Evolutionary conservation across 75 land plant genomes (phyloP), one percentile per base, ranked within the genome.

Genomic region (Pinus albicaulis): DNA sequence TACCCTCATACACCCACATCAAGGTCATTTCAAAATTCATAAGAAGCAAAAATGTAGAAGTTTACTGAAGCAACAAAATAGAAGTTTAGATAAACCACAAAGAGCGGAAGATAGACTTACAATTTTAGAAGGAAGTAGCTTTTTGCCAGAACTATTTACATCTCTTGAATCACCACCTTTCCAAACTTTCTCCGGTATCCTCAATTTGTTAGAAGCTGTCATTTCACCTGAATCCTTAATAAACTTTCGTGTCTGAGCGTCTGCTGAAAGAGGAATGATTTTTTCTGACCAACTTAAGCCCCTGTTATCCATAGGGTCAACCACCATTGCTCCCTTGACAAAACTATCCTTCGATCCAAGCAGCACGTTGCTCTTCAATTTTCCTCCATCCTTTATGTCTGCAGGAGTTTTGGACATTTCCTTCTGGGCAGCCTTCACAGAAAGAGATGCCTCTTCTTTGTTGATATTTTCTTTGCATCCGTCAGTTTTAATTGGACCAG

Each of bases 321-420:
- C 15, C 22, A 71, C 52, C 44, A 70, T 74, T 71, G 75, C 79
- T 52, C 63, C 23, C 72, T 88, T 83, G 68, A 34, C 56, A 65
- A 52, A 63, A 73, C 19, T 23, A 62, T 78, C 80, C 71, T 80
- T 87, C 8, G 76, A 73, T 63, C 10, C 59, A 10, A 64, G n/a
- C 26, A 74, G 73, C 6, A 76, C 71, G 22, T 44, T 48, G 52
- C 52, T 13, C 57, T 76, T 90, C 34, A 60, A 76, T 53, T 71
- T 79, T 55, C 85, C 83, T 61, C 14, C 69, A 63, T 80, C 87
- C 73, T 82, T 90, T 6, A 55, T 52, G 28, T 86, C 85, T n/a
- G 59, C 56, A 25, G 72, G 52, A 55, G 38, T 28, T 23, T 38
- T 14, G 55, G 82, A 76, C 56, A 58, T 63, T 78, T 80, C 80